A percentile compares a stretch with the other conserved stretches of the same genome.
Evolutionary conservation across 495 filamentous ascomycete genomes (phyloP).

Genomic region (Melanomma pulvis-pyrius): DNA sequence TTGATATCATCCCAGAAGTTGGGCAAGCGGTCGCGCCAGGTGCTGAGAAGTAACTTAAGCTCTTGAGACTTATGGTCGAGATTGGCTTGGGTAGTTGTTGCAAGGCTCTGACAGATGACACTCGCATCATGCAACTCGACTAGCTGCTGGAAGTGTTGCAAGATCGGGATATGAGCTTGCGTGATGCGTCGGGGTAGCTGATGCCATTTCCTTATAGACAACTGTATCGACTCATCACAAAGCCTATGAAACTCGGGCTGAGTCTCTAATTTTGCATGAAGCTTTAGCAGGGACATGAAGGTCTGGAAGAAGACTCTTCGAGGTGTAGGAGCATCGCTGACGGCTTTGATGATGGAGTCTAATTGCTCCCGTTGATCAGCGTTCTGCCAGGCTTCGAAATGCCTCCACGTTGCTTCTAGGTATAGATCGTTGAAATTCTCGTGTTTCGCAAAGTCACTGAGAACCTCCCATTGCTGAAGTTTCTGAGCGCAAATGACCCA

Average conservation of each 20-base stretch:
- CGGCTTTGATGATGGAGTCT: conserved; percentile 86
- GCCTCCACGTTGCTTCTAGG: conserved; percentile 91
- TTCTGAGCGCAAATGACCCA: conserved; percentile 98
- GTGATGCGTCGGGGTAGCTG: conserved; percentile 91
- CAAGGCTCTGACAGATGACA: conserved; percentile 87
- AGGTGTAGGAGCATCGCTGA: conserved; percentile 96
- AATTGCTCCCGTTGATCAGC: conserved; percentile 83
- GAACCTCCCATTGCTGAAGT: conserved; percentile 97
- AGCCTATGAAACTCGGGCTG: conserved; percentile 80
- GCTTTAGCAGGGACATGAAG: conserved; percentile 93
- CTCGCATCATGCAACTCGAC: conserved; percentile 98
- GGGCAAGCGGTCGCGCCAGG: conserved; percentile 93
- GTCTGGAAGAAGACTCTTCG: conserved; percentile 94
- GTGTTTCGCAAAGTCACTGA: conserved; percentile 97
- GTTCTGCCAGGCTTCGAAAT: conserved; percentile 88
- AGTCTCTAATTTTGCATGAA: conserved; percentile 83
- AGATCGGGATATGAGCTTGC: conserved; percentile 89
- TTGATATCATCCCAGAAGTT: conserved; percentile 99
- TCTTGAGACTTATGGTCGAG: conserved; percentile 93
- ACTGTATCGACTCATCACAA: conserved; percentile 93
- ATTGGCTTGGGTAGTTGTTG: conserved; percentile 79
- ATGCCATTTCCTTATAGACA: conserved; percentile 97
- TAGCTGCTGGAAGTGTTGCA: conserved; percentile 98
- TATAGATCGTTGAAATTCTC: conserved; percentile 98
- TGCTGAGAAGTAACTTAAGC: conserved; percentile 88